phyloP scores from a whole-genome alignment of 208 protist species.

The Trypanosoma caninum region DNA sequence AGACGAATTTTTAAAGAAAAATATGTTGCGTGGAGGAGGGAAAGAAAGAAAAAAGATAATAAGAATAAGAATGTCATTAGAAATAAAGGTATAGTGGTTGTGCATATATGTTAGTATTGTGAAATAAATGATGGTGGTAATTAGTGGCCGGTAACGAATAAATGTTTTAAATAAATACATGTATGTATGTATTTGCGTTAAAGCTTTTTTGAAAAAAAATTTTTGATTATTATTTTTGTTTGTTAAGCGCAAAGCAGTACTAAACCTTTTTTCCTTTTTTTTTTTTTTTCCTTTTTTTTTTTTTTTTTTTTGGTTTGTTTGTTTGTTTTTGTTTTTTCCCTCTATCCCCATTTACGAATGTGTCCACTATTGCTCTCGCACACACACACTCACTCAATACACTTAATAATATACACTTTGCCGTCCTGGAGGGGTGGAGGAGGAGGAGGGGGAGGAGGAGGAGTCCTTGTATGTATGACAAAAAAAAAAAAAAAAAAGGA shows the following conservation, averaged over 20 bases:
- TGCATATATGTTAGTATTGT: too few species aligned
- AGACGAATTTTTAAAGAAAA: too few species aligned
- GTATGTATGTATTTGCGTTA: too few species aligned
- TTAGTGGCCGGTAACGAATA: too few species aligned
- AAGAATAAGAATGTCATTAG: too few species aligned
- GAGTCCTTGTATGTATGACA: not conserved
- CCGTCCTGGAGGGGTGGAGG: too few species aligned
- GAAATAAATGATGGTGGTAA: too few species aligned
- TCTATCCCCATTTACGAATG: not conserved
- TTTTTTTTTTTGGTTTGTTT: constrained; percentile 1
- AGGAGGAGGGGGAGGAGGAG: not conserved
- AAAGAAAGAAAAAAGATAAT: constrained; percentile 2
- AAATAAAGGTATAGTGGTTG: too few species aligned
- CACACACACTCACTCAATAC: not conserved
- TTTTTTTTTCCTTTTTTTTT: not conserved
- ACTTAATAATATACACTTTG: too few species aligned
- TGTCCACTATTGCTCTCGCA: constrained; percentile 9
- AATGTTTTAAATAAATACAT: too few species aligned
- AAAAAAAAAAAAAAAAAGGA: constrained; percentile 20
- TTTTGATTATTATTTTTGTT: not conserved
- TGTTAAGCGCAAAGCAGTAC: not conserved
- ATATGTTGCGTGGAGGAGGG: not conserved
- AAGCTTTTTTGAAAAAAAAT: too few species aligned
- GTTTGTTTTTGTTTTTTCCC: constrained; percentile 8
- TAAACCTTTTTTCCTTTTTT: not conserved